These are phyloP conservation scores for Marasmius fiardii DNA, from an alignment of 1,284 basidiomycete genomes.

Conservation along the genomic window DNA sequence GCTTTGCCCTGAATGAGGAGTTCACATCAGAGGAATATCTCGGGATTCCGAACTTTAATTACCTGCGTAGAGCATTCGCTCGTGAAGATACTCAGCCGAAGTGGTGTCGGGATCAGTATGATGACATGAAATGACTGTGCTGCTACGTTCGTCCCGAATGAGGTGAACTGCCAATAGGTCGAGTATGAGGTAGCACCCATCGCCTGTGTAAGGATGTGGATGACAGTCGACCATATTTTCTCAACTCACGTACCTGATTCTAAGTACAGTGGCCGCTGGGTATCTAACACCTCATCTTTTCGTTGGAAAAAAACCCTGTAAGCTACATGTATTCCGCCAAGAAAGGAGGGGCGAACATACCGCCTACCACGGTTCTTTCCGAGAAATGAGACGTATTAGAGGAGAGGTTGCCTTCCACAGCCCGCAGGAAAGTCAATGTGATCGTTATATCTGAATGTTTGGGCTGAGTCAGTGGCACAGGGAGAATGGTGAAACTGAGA, in stretches of 20 bases:
- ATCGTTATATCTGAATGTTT: background rate
- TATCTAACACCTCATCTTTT: constrained; percentile 41
- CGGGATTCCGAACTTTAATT: background rate
- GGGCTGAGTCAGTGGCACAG: background rate
- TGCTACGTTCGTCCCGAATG: constrained; percentile 33
- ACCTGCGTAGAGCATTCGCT: constrained; percentile 33
- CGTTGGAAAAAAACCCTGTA: constrained; percentile 10
- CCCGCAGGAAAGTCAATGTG: background rate
- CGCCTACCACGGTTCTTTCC: background rate
- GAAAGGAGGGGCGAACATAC: background rate
- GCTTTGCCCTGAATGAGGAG: constrained; percentile 30
- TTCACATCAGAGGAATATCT: background rate
- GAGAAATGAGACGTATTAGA: background rate
- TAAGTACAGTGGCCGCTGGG: constrained; percentile 44
- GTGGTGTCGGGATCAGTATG: constrained; percentile 27
- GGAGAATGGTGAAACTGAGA: background rate
- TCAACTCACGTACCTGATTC: constrained; percentile 29
- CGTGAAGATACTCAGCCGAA: constrained; percentile 29
- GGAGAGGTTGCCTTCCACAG: background rate
- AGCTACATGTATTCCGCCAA: background rate
- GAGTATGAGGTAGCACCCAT: constrained; percentile 30
- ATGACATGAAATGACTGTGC: constrained; percentile 37
- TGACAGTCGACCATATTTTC: too few species aligned
- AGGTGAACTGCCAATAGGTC: constrained; percentile 39
- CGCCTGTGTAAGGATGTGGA: constrained; percentile 9